phyloP scores from a whole-genome alignment of 2,329 filamentous ascomycete genomes.

The Fusarium buxicola region DNA sequence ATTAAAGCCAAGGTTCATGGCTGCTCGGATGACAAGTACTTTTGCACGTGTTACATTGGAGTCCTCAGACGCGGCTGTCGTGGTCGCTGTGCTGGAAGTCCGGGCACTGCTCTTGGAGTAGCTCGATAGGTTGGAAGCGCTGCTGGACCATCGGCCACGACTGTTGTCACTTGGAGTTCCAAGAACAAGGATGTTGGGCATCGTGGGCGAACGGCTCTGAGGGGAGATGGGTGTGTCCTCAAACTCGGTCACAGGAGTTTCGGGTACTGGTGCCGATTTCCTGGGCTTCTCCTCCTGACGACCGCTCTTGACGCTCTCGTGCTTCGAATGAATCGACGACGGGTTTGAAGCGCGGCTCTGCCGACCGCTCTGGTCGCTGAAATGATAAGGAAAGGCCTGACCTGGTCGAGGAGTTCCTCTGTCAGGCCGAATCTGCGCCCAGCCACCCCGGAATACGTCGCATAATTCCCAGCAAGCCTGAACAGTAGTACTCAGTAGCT shows the following conservation, averaged over 20 bases:
- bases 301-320: constrained; percentile 62
- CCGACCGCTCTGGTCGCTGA: constrained; percentile 61
- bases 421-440: constrained; percentile 89
- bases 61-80: constrained; percentile 76
- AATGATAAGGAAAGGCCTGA: constrained; percentile 76
- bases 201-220: constrained; percentile 77
- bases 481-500: constrained; percentile 86
- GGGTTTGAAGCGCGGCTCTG: constrained; percentile 64
- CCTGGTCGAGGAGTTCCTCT: constrained; percentile 85
- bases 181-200: constrained; percentile 89
- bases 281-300: constrained; percentile 61
- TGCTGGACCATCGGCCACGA: constrained; percentile 83
- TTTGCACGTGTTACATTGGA: constrained; percentile 82
- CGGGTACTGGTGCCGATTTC: constrained; percentile 70
- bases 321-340: constrained; percentile 63
- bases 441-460: constrained; percentile 91
- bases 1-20: constrained; percentile 84
- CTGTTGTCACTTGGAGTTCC: constrained; percentile 72
- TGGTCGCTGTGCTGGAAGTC: constrained; percentile 78
- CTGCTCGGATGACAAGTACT: constrained; percentile 83
- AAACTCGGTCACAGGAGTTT: constrained; percentile 95
- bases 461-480: constrained; percentile 96
- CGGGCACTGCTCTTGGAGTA: constrained; percentile 78
- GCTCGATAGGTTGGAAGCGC: constrained; percentile 80
- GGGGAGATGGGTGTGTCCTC: constrained; percentile 89